A percentile compares a stretch with the other conserved stretches of the same genome.
Evolutionary conservation across 164 flowering plant species (phyloP).

Genomic region (Vitis labrusca): DNA sequence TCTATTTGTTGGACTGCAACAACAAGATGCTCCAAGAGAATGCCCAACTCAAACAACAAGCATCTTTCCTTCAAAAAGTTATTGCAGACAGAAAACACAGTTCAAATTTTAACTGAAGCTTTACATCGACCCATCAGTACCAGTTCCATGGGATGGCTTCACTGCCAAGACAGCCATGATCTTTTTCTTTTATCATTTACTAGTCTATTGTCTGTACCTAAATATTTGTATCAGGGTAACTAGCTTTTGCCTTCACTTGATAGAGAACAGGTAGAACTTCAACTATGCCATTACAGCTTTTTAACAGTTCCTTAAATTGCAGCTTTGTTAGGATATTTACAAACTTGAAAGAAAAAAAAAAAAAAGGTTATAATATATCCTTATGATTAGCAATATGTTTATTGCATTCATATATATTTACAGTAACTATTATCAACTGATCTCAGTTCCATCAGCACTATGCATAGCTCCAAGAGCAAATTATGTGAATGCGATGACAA

Average conservation of each 20-base stretch:
- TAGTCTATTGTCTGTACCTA: too few species aligned
- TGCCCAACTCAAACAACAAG: constrained; percentile 31
- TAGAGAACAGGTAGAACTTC: not conserved
- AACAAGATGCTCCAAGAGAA: constrained; percentile 40
- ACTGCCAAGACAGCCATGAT: not conserved
- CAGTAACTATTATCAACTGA: not conserved
- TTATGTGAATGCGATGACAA: not conserved
- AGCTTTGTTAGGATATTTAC: not conserved
- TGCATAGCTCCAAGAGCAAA: not conserved
- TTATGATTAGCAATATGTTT: too few species aligned
- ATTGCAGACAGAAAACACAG: constrained; percentile 16
- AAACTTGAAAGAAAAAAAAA: too few species aligned
- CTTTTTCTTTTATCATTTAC: too few species aligned
- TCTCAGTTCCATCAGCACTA: not conserved
- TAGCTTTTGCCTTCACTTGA: not conserved
- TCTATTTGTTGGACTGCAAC: constrained; percentile 31
- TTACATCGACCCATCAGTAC: not conserved
- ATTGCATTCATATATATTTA: too few species aligned
- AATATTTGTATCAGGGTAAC: not conserved
- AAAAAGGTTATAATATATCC: too few species aligned
- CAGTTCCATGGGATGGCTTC: not conserved
- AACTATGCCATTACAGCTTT: not conserved
- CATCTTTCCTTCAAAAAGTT: constrained; percentile 20
- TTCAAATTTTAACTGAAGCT: constrained; percentile 6
- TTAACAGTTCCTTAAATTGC: not conserved